Base-by-base conservation (phyloP, 106 monocot species). In the Acanthochlamys bracteata region DNA sequence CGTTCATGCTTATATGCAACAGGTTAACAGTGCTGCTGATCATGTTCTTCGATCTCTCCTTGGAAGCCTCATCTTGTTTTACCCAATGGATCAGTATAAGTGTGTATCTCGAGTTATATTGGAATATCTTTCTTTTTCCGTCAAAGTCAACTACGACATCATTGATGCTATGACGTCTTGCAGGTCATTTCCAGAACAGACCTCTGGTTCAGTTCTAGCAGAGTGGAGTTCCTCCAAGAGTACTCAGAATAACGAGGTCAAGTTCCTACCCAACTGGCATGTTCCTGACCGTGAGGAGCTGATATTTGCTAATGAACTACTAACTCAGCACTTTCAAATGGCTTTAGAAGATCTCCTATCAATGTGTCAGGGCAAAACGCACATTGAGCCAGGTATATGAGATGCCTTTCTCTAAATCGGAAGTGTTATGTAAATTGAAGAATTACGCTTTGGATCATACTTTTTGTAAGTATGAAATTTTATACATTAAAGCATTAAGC, bases 1-100 rank as follows among this genome's bases (percentile, higher is more conserved):
- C n/a, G n/a, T n/a, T n/a, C n/a, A n/a, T n/a, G n/a, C n/a, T n/a
- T n/a, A n/a, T n/a, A n/a, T n/a, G n/a, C n/a, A 19, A 42, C 66
- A 98, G 96, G 88, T 98, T 54, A 92, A 98, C 85, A 80, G 83
- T 74, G 91, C 88, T 76, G 91, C 88, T 65, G 88, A 92, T 76
- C 75, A 92, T 77, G 65, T 98, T 66, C 91, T 98, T 53, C 80
- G 91, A 20, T 85, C 91, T 77, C 81, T 98, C 25, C 87, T 98
- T 73, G 90, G 82, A 66, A 88, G 83, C 55, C 73, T 98, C 51
- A 74, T 88, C 20, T 72, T 86, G 22, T 92, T 91, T 77, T 98
- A 92, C 73, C 91, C 96, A 13, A 69, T 79, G 16, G 84, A 98
- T 41, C 96, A 98, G 70, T 92, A 88, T 60, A 92, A 69, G 96